These are phyloP conservation scores for Corymbia calophylla DNA, from an alignment of 441 rosid species.

Conservation along the genomic window DNA sequence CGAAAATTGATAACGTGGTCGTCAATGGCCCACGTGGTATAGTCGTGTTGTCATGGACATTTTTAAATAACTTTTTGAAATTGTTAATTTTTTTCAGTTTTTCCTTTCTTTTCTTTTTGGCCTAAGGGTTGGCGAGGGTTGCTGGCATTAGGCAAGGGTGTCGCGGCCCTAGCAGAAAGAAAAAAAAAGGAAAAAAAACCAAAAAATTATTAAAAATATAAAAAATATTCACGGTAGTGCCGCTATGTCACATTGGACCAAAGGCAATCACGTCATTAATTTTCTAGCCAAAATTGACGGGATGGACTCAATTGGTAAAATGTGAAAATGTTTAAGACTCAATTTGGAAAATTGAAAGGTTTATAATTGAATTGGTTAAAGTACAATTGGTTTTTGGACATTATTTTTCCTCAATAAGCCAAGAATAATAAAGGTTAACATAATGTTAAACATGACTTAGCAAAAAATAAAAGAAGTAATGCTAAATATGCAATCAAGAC, in stretches of 20 bases:
- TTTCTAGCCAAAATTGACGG: not conserved
- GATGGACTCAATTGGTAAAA: too few species aligned
- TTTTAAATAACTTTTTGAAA: too few species aligned
- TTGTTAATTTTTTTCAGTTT: too few species aligned
- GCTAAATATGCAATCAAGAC: not conserved
- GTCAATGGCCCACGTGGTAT: not conserved
- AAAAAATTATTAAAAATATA: too few species aligned
- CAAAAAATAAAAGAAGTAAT: not conserved
- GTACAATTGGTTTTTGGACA: not conserved
- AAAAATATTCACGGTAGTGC: too few species aligned
- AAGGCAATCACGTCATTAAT: not conserved
- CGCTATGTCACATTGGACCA: rapidly evolving
- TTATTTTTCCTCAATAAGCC: not conserved
- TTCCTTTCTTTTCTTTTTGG: not conserved
- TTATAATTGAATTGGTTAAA: too few species aligned
- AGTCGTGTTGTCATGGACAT: not conserved
- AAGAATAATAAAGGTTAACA: not conserved
- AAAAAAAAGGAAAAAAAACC: too few species aligned
- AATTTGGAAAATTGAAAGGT: not conserved
- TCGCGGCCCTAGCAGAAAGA: not conserved
- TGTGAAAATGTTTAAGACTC: too few species aligned
- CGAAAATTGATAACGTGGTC: too few species aligned
- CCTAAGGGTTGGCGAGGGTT: not conserved
- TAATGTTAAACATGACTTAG: not conserved
- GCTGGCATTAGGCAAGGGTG: rapidly evolving